Evolutionary conservation across 2,329 filamentous ascomycete genomes (phyloP).

Genomic region (Macrophomina tecta): DNA sequence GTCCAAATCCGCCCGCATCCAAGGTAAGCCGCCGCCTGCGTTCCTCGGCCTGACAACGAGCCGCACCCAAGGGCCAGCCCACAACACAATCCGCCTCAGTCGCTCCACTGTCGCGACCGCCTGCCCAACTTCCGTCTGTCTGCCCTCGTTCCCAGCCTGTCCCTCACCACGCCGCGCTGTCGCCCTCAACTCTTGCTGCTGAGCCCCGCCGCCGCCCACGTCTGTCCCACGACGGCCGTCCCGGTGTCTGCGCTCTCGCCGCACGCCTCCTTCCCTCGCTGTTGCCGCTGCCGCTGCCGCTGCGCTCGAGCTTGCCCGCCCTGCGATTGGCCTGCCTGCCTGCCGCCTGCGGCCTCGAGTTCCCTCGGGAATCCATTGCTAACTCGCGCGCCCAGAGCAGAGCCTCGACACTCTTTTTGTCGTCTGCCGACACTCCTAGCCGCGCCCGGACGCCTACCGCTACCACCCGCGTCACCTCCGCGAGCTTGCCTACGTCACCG

Average conservation of each 20-base stretch:
- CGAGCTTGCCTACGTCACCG: conserved; percentile 10
- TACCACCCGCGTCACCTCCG: background rate
- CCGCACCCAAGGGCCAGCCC: background rate
- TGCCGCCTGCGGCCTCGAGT: conserved; percentile 1
- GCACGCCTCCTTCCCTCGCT: conserved; percentile 4
- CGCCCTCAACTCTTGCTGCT: background rate
- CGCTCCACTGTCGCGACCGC: conserved; percentile 14
- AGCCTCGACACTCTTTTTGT: conserved; percentile 19
- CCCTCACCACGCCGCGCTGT: background rate
- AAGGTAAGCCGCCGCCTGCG: conserved; percentile 14
- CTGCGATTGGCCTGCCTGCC: conserved; percentile 9
- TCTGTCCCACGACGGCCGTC: background rate
- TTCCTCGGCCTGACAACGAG: conserved; percentile 17
- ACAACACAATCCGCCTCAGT: conserved; percentile 24
- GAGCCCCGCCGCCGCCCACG: background rate
- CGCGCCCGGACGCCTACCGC: background rate
- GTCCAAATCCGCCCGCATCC: background rate
- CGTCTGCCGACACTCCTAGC: background rate
- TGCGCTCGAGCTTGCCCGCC: background rate
- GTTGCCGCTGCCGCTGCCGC: background rate
- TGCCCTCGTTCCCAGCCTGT: background rate
- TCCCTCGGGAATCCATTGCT: conserved; percentile 10
- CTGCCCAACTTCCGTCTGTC: conserved; percentile 10
- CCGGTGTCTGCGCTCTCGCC: background rate
- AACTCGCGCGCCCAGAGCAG: conserved; percentile 4